Conservation (phyloP, 164 flowering plant species). For the Vitis labrusca region DNA sequence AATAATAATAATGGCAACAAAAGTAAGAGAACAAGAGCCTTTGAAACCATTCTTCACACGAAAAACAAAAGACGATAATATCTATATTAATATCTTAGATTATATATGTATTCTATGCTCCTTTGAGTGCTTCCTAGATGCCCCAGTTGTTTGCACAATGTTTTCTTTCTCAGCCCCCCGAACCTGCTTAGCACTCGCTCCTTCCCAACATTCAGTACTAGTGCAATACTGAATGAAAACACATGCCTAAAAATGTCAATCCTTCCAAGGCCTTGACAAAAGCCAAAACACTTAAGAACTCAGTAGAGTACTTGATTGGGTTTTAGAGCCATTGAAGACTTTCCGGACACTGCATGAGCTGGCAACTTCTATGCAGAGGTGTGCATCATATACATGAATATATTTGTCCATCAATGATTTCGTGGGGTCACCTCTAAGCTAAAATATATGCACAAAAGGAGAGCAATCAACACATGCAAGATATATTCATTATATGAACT, state of each 20-base stretch:
- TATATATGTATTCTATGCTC: no score
- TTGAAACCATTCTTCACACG: background rate
- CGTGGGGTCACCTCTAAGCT: background rate
- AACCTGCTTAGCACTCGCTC: no score
- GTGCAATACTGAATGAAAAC: no score
- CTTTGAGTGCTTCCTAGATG: no score
- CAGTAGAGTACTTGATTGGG: background rate
- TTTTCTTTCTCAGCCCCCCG: no score
- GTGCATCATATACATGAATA: background rate
- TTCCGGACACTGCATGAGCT: background rate
- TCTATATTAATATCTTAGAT: no score
- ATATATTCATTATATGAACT: slow-evolving; percentile 20
- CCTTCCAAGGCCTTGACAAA: background rate
- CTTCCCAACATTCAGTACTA: no score
- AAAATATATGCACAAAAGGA: background rate
- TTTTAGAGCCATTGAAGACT: background rate
- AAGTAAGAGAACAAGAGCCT: background rate
- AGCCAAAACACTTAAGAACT: background rate
- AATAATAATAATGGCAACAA: background rate
- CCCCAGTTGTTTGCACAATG: no score
- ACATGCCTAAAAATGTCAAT: no score
- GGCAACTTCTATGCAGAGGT: background rate
- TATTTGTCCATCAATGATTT: no score
- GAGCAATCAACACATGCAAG: slow-evolving; percentile 7
- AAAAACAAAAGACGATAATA: no score